These are phyloP conservation scores for Pseudogymnoascus sp. DNA, from an alignment of 2,329 filamentous ascomycete genomes.

Conservation along the genomic window DNA sequence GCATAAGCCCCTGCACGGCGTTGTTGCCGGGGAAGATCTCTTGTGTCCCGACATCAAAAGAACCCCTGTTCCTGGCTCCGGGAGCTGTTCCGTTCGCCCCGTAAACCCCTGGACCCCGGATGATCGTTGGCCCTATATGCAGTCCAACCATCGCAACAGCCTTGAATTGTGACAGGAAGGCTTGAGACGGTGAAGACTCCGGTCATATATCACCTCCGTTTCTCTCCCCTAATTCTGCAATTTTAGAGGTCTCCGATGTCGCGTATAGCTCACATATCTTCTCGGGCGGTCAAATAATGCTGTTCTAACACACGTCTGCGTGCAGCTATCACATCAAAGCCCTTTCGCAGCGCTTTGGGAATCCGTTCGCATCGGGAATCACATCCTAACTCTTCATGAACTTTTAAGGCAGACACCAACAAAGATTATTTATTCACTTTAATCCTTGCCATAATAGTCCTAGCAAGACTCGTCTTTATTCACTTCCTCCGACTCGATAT, in stretches of 20 bases:
- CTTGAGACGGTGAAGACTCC: neutral
- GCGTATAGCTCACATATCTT: neutral
- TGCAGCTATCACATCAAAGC: neutral
- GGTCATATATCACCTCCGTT: slow-evolving; percentile 1
- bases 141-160: slow-evolving; percentile 3
- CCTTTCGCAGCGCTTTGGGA: neutral
- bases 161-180: neutral
- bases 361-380: neutral
- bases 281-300: neutral
- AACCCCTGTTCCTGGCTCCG: neutral
- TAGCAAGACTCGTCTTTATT: neutral
- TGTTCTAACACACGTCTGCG: neutral
- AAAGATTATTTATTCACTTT: neutral
- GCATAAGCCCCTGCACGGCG: neutral
- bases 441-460: neutral
- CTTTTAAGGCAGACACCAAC: neutral
- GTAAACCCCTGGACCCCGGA: neutral
- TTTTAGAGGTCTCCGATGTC: neutral
- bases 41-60: neutral
- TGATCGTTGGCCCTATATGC: slow-evolving; percentile 5
- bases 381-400: neutral
- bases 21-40: neutral
- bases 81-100: neutral
- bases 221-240: neutral
- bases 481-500: neutral